A percentile compares a stretch with the other conserved stretches of the same genome.
Conservation (phyloP, 176 grass and related monocot species). For the Thinopyrum elongatum region DNA sequence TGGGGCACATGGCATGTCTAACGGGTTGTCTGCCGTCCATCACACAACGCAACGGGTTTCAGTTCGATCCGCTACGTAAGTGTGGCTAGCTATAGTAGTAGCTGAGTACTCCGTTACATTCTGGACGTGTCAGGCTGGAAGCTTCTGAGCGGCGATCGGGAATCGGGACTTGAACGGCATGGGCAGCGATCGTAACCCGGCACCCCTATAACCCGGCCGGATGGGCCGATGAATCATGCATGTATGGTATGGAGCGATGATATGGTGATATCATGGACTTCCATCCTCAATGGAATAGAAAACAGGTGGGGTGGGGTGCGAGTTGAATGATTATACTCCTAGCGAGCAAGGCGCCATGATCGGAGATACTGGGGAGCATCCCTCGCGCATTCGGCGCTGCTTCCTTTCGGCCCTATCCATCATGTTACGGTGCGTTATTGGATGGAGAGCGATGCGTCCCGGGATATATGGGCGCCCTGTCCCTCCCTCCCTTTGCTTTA, state of each 20-base stretch:
- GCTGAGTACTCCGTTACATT: no score
- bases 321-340: slow-evolving; percentile 23
- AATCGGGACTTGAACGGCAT: background rate
- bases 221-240: no score
- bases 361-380: slow-evolving; percentile 27
- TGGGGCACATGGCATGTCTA: slow-evolving; percentile 30
- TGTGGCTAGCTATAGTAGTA: background rate
- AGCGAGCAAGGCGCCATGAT: background rate
- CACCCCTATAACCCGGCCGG: no score
- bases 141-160: background rate
- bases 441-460: slow-evolving; percentile 17
- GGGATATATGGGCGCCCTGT: slow-evolving; percentile 25
- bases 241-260: background rate
- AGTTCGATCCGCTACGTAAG: background rate
- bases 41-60: background rate
- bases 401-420: slow-evolving; percentile 35
- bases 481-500: slow-evolving; percentile 5
- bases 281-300: background rate
- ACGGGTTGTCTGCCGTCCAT: background rate
- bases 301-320: background rate
- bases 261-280: background rate
- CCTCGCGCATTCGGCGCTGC: slow-evolving; percentile 6
- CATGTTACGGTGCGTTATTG: background rate
- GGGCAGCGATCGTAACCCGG: background rate
- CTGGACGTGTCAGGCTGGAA: background rate